Conservation (phyloP, 495 filamentous ascomycete species). For the Hypoxylon lienhwacheense region DNA sequence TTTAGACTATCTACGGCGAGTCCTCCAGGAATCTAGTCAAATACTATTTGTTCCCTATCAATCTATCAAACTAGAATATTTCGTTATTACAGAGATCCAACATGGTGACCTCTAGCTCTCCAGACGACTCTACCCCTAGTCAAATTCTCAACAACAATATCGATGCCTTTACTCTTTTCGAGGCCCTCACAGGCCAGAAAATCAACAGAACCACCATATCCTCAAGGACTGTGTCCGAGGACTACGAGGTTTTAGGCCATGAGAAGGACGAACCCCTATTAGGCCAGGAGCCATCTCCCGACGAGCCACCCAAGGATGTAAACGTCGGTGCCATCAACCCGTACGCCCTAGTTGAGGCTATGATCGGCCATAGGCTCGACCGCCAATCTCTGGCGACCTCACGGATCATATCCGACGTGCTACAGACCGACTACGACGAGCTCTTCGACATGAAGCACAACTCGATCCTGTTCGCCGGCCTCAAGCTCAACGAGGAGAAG, state of each 20-base stretch:
- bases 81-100: slow-evolving; percentile 5
- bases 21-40: slow-evolving; percentile 1
- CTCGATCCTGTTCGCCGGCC: slow-evolving; percentile 42
- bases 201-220: slow-evolving; percentile 32
- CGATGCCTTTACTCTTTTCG: slow-evolving; percentile 43
- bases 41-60: slow-evolving; percentile 7
- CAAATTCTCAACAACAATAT: slow-evolving; percentile 27
- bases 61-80: background rate
- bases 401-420: slow-evolving; percentile 38
- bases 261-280: slow-evolving; percentile 15
- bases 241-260: slow-evolving; percentile 32
- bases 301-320: slow-evolving; percentile 41
- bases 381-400: slow-evolving; percentile 29
- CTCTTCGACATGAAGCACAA: slow-evolving; percentile 46
- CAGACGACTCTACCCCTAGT: slow-evolving; percentile 15
- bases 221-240: slow-evolving; percentile 29
- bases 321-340: slow-evolving; percentile 45
- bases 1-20: background rate
- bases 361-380: slow-evolving; percentile 42
- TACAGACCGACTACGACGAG: slow-evolving; percentile 49
- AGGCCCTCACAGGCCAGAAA: slow-evolving; percentile 41
- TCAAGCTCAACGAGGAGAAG: slow-evolving; percentile 39
- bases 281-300: slow-evolving; percentile 36
- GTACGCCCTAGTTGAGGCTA: slow-evolving; percentile 43
- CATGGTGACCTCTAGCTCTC: slow-evolving; percentile 34